Conservation (phyloP, 2,329 filamentous ascomycete species). For the Hypoxylon sp. region DNA sequence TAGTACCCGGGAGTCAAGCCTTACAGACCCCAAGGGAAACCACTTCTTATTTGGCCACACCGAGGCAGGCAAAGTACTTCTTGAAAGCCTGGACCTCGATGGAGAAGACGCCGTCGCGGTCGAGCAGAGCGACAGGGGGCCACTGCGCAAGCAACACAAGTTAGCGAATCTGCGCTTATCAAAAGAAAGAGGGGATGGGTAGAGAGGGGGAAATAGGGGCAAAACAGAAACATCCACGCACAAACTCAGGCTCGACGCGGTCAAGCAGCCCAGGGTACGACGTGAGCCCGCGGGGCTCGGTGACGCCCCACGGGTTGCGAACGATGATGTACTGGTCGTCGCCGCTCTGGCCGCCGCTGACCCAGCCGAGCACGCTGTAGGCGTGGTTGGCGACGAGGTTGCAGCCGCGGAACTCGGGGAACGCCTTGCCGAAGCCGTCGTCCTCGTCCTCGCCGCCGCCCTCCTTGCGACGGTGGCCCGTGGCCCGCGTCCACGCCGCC, state of each 20-base stretch:
- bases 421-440: conserved; percentile 6
- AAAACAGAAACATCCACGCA: too few relatives aligned
- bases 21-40: neutral
- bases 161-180: too few relatives aligned
- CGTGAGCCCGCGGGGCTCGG: conserved; percentile 51
- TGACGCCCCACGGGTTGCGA: conserved; percentile 55
- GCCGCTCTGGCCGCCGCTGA: conserved; percentile 46
- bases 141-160: too few relatives aligned
- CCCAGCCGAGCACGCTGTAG: conserved; percentile 53
- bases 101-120: conserved; percentile 49
- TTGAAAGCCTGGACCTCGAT: conserved; percentile 49
- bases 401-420: conserved; percentile 51
- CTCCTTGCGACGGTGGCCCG: conserved; percentile 32
- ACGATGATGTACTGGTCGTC: conserved; percentile 52
- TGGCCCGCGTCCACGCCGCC: conserved; percentile 52
- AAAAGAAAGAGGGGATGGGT: too few relatives aligned
- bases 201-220: too few relatives aligned
- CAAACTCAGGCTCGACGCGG: conserved; percentile 48
- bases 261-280: conserved; percentile 51
- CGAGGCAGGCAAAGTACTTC: conserved; percentile 48
- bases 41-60: conserved; percentile 38
- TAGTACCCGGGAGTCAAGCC: neutral
- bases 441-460: too few relatives aligned
- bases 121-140: conserved; percentile 49
- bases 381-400: conserved; percentile 56